These are phyloP conservation scores for Globisporangium spinosum DNA, from an alignment of 352 stramenopile genomes.

Conservation along the genomic window DNA sequence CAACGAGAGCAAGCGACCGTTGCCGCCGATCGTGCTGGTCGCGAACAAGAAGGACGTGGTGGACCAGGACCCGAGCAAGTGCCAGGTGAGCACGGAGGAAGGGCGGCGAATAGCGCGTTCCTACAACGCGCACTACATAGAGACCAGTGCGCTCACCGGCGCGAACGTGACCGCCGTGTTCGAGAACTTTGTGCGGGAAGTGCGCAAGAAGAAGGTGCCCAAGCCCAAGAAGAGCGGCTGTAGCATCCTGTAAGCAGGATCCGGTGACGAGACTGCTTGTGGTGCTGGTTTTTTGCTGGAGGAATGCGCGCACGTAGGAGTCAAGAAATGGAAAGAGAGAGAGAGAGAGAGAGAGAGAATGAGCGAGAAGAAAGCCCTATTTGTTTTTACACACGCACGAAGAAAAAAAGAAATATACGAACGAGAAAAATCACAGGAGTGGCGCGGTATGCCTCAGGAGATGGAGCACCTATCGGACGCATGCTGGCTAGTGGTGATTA, in stretches of 20 bases:
- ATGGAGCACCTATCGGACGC: too few species aligned
- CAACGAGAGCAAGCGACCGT: conserved; percentile 73
- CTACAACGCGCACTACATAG: conserved; percentile 87
- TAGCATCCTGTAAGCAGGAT: conserved; percentile 43
- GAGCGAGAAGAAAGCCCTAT: neutral
- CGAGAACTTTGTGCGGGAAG: conserved; percentile 84
- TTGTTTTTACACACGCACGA: neutral
- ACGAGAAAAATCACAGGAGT: neutral
- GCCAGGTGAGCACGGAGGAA: conserved; percentile 84
- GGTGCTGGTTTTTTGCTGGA: neutral
- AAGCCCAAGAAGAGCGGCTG: conserved; percentile 75
- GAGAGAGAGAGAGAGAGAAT: neutral
- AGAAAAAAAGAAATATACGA: conserved; percentile 3
- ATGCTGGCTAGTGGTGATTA: too few species aligned
- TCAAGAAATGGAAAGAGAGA: neutral
- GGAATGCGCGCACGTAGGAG: neutral
- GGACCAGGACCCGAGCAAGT: conserved; percentile 74
- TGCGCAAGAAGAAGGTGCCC: conserved; percentile 74
- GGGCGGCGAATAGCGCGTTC: conserved; percentile 77
- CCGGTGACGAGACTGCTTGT: neutral
- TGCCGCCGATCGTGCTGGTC: conserved; percentile 85
- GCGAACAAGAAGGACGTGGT: conserved; percentile 90
- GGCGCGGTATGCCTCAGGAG: too few species aligned
- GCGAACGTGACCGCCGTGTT: conserved; percentile 86
- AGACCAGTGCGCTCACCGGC: conserved; percentile 83